These are phyloP conservation scores for Echium plantagineum DNA, from an alignment of 257 asterid species.

Conservation along the genomic window DNA sequence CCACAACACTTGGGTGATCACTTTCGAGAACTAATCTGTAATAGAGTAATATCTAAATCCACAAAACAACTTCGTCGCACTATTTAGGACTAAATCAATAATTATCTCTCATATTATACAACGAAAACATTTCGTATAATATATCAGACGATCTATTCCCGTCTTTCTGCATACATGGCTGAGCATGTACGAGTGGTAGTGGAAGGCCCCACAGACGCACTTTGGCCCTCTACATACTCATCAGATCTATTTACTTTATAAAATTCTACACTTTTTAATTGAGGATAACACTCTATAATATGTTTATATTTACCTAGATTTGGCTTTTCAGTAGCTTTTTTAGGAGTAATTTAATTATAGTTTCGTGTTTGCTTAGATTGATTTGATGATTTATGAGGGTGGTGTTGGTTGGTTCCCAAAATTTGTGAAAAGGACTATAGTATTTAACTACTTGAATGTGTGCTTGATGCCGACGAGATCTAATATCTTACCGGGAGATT, in stretches of 20 bases:
- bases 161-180: too few species aligned
- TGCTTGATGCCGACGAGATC: not conserved
- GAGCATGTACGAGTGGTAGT: too few species aligned
- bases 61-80: too few species aligned
- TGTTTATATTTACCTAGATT: not conserved
- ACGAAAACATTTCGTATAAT: too few species aligned
- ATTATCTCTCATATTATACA: too few species aligned
- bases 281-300: not conserved
- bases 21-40: too few species aligned
- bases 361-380: not conserved
- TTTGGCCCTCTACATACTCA: not conserved
- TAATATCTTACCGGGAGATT: not conserved
- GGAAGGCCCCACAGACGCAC: not conserved
- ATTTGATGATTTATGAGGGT: not conserved
- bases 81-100: too few species aligned
- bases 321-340: not conserved
- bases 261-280: not conserved
- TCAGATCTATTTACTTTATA: not conserved
- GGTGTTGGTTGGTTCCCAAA: not conserved
- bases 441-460: too few species aligned
- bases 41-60: too few species aligned
- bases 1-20: too few species aligned
- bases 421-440: not conserved
- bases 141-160: too few species aligned
- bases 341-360: too few species aligned